Evolutionary conservation across 2,329 filamentous ascomycete genomes (phyloP).

Genomic region (Fusarium incarnatum): DNA sequence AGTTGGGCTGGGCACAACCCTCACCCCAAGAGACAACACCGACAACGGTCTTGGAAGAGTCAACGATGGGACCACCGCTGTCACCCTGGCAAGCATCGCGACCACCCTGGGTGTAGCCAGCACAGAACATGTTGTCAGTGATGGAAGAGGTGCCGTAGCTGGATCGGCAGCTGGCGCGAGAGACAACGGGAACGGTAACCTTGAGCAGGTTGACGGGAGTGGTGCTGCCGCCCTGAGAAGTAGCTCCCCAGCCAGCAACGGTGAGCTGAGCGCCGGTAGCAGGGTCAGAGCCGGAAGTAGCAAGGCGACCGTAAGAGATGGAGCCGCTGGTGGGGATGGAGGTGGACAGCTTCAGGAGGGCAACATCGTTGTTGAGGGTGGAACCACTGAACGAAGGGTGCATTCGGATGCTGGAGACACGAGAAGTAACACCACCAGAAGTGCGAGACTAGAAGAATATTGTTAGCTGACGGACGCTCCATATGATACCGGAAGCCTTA

Average conservation of each 20-base stretch:
- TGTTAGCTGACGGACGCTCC: background rate
- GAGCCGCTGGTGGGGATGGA: slow-evolving; percentile 23
- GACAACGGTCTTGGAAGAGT: slow-evolving; percentile 38
- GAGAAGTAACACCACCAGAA: slow-evolving; percentile 44
- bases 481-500: slow-evolving; percentile 6
- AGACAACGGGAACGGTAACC: slow-evolving; percentile 49
- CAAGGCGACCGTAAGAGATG: slow-evolving; percentile 44
- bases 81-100: slow-evolving; percentile 51
- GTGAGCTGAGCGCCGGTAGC: slow-evolving; percentile 28
- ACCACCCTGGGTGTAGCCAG: slow-evolving; percentile 44
- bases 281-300: slow-evolving; percentile 45
- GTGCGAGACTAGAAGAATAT: slow-evolving; percentile 29
- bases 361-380: slow-evolving; percentile 45
- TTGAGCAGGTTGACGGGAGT: slow-evolving; percentile 44
- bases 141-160: slow-evolving; percentile 43
- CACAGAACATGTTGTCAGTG: slow-evolving; percentile 51
- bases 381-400: slow-evolving; percentile 42
- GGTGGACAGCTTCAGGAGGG: slow-evolving; percentile 48
- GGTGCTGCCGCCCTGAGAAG: slow-evolving; percentile 21
- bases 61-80: slow-evolving; percentile 49
- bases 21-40: slow-evolving; percentile 50
- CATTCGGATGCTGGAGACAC: slow-evolving; percentile 40
- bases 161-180: slow-evolving; percentile 43
- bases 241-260: slow-evolving; percentile 47
- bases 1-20: slow-evolving; percentile 45